phyloP scores from a whole-genome alignment of 2,329 filamentous ascomycete genomes.

The Aspergillus chevalieri region DNA sequence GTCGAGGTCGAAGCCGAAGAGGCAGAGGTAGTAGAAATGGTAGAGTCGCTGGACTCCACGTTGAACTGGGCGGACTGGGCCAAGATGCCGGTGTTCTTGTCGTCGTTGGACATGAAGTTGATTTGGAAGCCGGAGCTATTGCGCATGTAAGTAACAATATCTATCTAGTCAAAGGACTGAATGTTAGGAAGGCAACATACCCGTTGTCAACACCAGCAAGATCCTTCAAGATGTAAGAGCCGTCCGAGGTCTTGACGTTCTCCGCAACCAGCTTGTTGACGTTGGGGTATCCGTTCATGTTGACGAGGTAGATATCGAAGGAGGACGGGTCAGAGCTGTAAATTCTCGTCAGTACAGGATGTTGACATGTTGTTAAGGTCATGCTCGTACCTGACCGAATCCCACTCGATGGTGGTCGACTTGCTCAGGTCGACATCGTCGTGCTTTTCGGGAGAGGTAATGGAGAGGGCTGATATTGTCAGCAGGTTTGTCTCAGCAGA shows the following conservation, averaged over 20 bases:
- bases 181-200: slow-evolving; percentile 8
- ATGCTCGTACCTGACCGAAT: slow-evolving; percentile 26
- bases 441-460: slow-evolving; percentile 28
- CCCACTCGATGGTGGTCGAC: slow-evolving; percentile 35
- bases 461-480: slow-evolving; percentile 21
- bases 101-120: slow-evolving; percentile 33
- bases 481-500: neutral
- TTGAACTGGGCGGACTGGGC: slow-evolving; percentile 36
- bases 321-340: slow-evolving; percentile 34
- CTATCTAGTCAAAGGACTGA: too few species aligned
- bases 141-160: slow-evolving; percentile 1
- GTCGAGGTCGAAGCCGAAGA: slow-evolving; percentile 20
- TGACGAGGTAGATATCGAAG: slow-evolving; percentile 40
- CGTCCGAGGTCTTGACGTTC: slow-evolving; percentile 29
- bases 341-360: neutral
- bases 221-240: slow-evolving; percentile 31
- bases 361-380: neutral
- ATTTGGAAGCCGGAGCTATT: slow-evolving; percentile 35
- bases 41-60: slow-evolving; percentile 18
- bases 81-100: slow-evolving; percentile 34
- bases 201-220: slow-evolving; percentile 20
- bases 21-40: slow-evolving; percentile 14
- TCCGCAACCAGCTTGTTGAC: slow-evolving; percentile 27
- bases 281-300: slow-evolving; percentile 31
- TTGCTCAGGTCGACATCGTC: slow-evolving; percentile 32